Conservation (phyloP, 2,329 filamentous ascomycete species). For the Ceratocystiopsis sp. region DNA sequence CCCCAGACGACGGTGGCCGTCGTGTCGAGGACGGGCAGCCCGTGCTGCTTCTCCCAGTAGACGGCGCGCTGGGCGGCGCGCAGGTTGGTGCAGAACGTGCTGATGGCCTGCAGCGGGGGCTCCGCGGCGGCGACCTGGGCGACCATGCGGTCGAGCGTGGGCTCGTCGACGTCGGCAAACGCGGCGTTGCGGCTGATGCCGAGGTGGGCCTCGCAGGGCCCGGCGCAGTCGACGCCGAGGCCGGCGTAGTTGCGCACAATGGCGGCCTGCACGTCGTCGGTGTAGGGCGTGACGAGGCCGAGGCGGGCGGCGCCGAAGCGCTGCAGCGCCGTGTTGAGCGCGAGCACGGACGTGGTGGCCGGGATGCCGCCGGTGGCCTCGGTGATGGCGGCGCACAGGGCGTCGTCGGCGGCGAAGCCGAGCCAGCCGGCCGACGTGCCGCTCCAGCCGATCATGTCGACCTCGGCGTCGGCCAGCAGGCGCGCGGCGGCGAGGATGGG, state of each 20-base stretch:
- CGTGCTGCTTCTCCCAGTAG: constrained; percentile 20
- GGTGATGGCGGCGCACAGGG: constrained; percentile 20
- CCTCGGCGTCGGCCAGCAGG: constrained; percentile 20
- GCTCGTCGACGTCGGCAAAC: constrained; percentile 19
- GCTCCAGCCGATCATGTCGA: constrained; percentile 22
- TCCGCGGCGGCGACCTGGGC: constrained; percentile 13
- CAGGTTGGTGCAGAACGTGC: constrained; percentile 27
- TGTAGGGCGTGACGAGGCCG: constrained; percentile 25
- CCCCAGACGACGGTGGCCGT: constrained; percentile 25
- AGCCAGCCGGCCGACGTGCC: constrained; percentile 22
- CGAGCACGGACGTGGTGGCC: constrained; percentile 24
- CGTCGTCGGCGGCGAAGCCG: constrained; percentile 22
- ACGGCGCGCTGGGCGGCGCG: constrained; percentile 20
- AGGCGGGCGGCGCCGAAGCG: constrained; percentile 10
- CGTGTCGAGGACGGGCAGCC: constrained; percentile 22
- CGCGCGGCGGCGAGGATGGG: constrained; percentile 17
- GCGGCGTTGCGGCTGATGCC: constrained; percentile 18
- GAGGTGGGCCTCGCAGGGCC: constrained; percentile 8
- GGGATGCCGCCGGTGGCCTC: constrained; percentile 18
- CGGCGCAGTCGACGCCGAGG: constrained; percentile 17
- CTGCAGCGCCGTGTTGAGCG: constrained; percentile 14
- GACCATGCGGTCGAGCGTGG: constrained; percentile 10
- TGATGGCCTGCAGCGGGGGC: constrained; percentile 14
- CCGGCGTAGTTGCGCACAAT: constrained; percentile 19
- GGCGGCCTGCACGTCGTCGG: constrained; percentile 20